Evolutionary conservation across 257 asterid genomes (phyloP).

Genomic region (Nicotiana paniculata): DNA sequence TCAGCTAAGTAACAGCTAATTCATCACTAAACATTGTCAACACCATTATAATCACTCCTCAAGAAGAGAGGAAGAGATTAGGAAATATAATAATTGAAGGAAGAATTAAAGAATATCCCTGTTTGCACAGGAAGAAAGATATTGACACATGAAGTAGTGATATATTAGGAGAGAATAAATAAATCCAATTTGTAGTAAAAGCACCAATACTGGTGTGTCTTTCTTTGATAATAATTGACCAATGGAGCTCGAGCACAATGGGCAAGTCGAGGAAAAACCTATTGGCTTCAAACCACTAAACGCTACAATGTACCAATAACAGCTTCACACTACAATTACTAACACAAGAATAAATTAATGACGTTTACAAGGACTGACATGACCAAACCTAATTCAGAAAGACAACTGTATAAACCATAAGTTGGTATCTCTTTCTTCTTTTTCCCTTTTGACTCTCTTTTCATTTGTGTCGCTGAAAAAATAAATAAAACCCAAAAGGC

Average conservation of each 20-base stretch:
- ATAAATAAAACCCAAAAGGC: conserved; percentile 19
- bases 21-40: too few species aligned
- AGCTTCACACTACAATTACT: conserved; percentile 41
- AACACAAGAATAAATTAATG: conserved; percentile 64
- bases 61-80: neutral
- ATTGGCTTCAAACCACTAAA: conserved; percentile 3
- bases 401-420: conserved; percentile 20
- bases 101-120: neutral
- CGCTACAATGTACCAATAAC: conserved; percentile 10
- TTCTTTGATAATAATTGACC: neutral
- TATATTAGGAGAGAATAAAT: neutral
- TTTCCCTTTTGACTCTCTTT: conserved; percentile 3
- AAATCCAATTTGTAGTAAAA: neutral
- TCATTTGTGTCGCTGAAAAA: conserved; percentile 24
- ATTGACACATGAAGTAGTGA: neutral
- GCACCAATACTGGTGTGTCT: conserved; percentile 2
- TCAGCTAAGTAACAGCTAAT: too few species aligned
- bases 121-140: neutral
- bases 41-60: neutral
- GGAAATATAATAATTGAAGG: neutral
- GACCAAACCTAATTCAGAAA: conserved; percentile 22
- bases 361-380: conserved; percentile 20
- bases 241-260: conserved; percentile 1
- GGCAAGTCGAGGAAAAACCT: neutral
- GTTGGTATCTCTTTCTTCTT: neutral